phyloP scores from a whole-genome alignment of 352 stramenopile species.

The Phytopythium boreale region DNA sequence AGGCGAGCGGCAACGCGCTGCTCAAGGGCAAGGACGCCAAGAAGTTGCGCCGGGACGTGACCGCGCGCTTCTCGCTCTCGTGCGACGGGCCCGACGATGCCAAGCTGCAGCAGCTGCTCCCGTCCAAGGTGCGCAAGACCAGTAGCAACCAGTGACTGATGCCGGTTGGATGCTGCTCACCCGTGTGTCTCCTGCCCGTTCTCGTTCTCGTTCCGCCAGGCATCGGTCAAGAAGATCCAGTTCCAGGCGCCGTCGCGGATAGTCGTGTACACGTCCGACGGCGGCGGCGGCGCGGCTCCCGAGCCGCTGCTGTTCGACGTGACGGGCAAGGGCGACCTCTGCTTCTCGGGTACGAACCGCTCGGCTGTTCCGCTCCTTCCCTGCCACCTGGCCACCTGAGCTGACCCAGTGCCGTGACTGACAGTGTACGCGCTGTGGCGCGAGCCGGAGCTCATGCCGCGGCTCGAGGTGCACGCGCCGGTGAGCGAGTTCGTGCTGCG shows the following conservation, averaged over 20 bases:
- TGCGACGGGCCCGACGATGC: constrained; percentile 32
- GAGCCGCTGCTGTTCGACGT: constrained; percentile 75
- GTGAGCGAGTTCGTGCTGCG: constrained; percentile 81
- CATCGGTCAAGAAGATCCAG: constrained; percentile 64
- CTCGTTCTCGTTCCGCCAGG: constrained; percentile 9
- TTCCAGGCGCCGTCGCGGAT: constrained; percentile 75
- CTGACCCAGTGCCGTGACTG: not conserved
- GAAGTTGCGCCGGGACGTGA: constrained; percentile 72
- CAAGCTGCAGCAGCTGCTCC: constrained; percentile 34
- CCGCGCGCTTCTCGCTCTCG: constrained; percentile 23
- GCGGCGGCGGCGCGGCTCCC: constrained; percentile 17
- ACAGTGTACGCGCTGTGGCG: constrained; percentile 73
- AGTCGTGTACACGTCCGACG: constrained; percentile 62
- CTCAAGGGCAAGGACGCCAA: constrained; percentile 86
- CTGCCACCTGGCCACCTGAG: not conserved
- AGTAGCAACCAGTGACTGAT: too few species aligned
- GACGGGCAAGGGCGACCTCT: constrained; percentile 64
- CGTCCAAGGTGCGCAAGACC: constrained; percentile 34
- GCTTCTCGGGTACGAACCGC: constrained; percentile 24
- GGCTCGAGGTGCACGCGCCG: constrained; percentile 64
- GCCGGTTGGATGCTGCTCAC: too few species aligned
- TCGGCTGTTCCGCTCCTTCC: not conserved
- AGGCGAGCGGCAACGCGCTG: constrained; percentile 74
- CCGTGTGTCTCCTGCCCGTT: not conserved
- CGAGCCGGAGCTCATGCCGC: constrained; percentile 40